These are phyloP conservation scores for Colletotrichum aenigma DNA, from an alignment of 2,329 filamentous ascomycete species.

Conservation along the genomic window DNA sequence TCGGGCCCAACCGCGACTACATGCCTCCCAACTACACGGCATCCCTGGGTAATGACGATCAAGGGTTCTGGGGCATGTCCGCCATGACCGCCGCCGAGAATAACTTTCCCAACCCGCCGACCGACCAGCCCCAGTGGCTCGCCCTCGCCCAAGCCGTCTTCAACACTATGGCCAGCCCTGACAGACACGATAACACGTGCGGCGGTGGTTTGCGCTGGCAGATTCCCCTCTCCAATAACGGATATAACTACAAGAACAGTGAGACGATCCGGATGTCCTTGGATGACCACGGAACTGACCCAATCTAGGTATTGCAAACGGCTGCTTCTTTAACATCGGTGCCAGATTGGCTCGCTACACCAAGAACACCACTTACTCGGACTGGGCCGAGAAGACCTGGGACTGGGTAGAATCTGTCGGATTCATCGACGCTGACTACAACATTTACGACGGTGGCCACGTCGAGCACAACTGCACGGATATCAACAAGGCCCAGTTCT, in stretches of 20 bases:
- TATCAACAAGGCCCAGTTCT: slow-evolving; percentile 62
- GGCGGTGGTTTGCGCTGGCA: slow-evolving; percentile 80
- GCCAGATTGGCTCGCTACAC: slow-evolving; percentile 77
- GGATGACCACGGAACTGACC: background rate
- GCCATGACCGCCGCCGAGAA: slow-evolving; percentile 71
- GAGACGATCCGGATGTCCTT: slow-evolving; percentile 21
- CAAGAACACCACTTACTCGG: slow-evolving; percentile 66
- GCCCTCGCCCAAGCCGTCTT: slow-evolving; percentile 73
- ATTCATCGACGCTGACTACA: slow-evolving; percentile 64
- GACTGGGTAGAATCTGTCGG: slow-evolving; percentile 63
- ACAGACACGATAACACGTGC: slow-evolving; percentile 70
- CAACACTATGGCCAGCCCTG: slow-evolving; percentile 60
- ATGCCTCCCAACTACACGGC: slow-evolving; percentile 65
- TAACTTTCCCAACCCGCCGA: slow-evolving; percentile 63
- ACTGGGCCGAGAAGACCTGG: slow-evolving; percentile 66
- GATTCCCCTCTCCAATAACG: slow-evolving; percentile 74
- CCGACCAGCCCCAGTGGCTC: slow-evolving; percentile 62
- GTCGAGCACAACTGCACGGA: slow-evolving; percentile 57
- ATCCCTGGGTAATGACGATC: slow-evolving; percentile 69
- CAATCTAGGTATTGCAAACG: slow-evolving; percentile 59
- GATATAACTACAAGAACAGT: slow-evolving; percentile 78
- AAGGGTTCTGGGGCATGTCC: slow-evolving; percentile 73
- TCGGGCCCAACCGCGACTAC: slow-evolving; percentile 59
- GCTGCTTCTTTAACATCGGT: slow-evolving; percentile 67
- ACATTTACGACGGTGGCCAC: slow-evolving; percentile 64